A percentile compares a stretch with the other conserved stretches of the same genome.
phyloP scores from a whole-genome alignment of 2,329 filamentous ascomycete genomes.

The Fusarium sp. region DNA sequence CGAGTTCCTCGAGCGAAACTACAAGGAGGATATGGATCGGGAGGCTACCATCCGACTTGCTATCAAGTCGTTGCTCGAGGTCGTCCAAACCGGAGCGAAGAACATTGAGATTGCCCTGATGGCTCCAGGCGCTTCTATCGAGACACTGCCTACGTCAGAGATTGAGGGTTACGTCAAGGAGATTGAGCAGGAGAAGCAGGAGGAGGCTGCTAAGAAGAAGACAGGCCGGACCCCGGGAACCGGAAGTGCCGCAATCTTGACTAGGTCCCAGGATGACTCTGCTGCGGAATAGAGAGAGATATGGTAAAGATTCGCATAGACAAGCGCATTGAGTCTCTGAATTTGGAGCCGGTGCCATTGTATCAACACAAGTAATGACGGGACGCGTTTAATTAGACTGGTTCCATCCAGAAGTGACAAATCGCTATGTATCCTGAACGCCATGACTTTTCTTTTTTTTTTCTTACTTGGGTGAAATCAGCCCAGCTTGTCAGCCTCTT shows the following conservation, averaged over 20 bases:
- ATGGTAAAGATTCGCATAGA: slow-evolving; percentile 39
- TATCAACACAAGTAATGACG: slow-evolving; percentile 51
- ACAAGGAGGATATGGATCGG: slow-evolving; percentile 97
- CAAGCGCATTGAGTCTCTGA: slow-evolving; percentile 39
- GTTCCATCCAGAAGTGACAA: slow-evolving; percentile 35
- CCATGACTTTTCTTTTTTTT: slow-evolving; percentile 35
- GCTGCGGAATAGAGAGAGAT: slow-evolving; percentile 48
- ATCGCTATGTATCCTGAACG: slow-evolving; percentile 45
- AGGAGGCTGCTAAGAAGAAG: slow-evolving; percentile 98
- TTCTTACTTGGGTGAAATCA: slow-evolving; percentile 52
- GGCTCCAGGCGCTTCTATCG: slow-evolving; percentile 88
- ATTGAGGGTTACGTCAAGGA: slow-evolving; percentile 98
- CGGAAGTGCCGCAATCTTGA: slow-evolving; percentile 77
- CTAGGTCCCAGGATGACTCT: slow-evolving; percentile 62
- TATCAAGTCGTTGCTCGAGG: slow-evolving; percentile 97
- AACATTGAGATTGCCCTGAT: slow-evolving; percentile 99
- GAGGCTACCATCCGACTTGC: slow-evolving; percentile 96
- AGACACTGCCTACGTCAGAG: slow-evolving; percentile 94
- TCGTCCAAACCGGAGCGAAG: slow-evolving; percentile 98
- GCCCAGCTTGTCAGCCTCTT: slow-evolving; percentile 78
- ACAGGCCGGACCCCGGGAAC: slow-evolving; percentile 76
- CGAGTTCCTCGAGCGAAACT: slow-evolving; percentile 98
- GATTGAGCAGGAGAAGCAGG: slow-evolving; percentile 99
- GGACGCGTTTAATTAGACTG: slow-evolving; percentile 37
- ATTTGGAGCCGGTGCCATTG: slow-evolving; percentile 47